Conservation (phyloP, 2,329 filamentous ascomycete genomes). For the Neopestalotiopsis rosae region DNA sequence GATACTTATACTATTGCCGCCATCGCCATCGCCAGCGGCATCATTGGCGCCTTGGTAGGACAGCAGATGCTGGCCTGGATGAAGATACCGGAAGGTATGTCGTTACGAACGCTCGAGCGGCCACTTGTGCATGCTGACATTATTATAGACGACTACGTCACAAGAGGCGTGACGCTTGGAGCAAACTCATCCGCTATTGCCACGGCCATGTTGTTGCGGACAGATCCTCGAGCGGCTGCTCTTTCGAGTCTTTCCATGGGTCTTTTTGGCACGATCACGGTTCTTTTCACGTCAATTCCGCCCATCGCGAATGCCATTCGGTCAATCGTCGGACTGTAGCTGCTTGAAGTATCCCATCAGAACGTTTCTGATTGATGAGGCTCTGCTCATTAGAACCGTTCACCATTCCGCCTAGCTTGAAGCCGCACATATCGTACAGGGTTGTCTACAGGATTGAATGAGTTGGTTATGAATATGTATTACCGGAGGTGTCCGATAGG, state of each 20-base stretch:
- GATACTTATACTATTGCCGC: slow-evolving; percentile 61
- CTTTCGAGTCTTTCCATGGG: slow-evolving; percentile 66
- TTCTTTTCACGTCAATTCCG: slow-evolving; percentile 63
- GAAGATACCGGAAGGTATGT: slow-evolving; percentile 57
- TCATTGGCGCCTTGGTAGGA: slow-evolving; percentile 62
- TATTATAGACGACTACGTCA: slow-evolving; percentile 63
- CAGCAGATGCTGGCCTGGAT: slow-evolving; percentile 52
- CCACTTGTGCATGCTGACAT: background rate
- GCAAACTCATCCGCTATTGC: slow-evolving; percentile 65
- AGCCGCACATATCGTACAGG: background rate
- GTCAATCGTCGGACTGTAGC: slow-evolving; percentile 48
- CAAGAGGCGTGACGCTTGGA: slow-evolving; percentile 65
- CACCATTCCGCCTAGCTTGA: too few relatives aligned
- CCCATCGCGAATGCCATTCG: slow-evolving; percentile 53
- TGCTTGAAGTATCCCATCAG: background rate
- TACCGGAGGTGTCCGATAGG: too few relatives aligned
- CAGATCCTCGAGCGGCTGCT: slow-evolving; percentile 63
- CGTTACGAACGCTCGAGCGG: background rate
- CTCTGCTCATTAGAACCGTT: too few relatives aligned
- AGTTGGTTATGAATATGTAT: too few relatives aligned
- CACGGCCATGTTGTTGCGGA: slow-evolving; percentile 60
- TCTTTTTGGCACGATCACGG: slow-evolving; percentile 63
- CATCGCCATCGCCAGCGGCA: slow-evolving; percentile 63
- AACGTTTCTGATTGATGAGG: too few relatives aligned
- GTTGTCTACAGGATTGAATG: background rate